Conservation (phyloP, 2,329 filamentous ascomycete genomes). For the Cyphellophora attinorum region DNA sequence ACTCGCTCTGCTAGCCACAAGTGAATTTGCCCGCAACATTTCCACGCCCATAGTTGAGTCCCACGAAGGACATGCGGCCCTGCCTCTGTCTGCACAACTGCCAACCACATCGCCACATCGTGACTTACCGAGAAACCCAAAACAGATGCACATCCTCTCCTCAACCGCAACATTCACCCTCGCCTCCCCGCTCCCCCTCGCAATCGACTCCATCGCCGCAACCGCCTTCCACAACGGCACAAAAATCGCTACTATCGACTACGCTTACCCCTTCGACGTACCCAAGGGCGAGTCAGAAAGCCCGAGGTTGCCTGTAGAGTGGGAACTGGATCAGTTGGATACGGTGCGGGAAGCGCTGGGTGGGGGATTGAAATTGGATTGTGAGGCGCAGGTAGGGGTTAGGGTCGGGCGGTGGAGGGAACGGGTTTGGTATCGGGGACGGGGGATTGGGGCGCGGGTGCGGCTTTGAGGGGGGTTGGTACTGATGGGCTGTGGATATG, state of each 20-base stretch:
- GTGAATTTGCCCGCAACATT: neutral
- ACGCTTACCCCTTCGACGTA: conserved; percentile 64
- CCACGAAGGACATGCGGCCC: neutral
- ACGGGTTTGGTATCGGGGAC: conserved; percentile 59
- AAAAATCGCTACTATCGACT: conserved; percentile 66
- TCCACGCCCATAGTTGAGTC: neutral
- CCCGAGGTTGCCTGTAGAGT: conserved; percentile 71
- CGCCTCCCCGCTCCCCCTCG: conserved; percentile 70
- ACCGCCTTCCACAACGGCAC: conserved; percentile 77
- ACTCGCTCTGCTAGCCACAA: conserved; percentile 4
- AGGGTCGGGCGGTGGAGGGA: conserved; percentile 67
- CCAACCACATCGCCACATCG: no score
- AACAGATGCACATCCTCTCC: conserved; percentile 68
- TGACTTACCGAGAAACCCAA: no score
- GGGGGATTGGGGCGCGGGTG: conserved; percentile 60
- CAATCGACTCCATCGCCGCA: conserved; percentile 71
- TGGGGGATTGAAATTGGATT: conserved; percentile 68
- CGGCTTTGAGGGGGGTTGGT: conserved; percentile 36
- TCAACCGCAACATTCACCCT: conserved; percentile 80
- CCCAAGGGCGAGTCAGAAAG: conserved; percentile 64
- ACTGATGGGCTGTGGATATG: no score
- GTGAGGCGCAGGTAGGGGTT: conserved; percentile 65
- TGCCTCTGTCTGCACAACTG: no score
- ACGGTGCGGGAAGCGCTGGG: conserved; percentile 72
- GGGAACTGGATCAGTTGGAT: conserved; percentile 70